These are phyloP conservation scores for Xylaria sp. DNA, from an alignment of 2,329 filamentous ascomycete species.

Conservation along the genomic window DNA sequence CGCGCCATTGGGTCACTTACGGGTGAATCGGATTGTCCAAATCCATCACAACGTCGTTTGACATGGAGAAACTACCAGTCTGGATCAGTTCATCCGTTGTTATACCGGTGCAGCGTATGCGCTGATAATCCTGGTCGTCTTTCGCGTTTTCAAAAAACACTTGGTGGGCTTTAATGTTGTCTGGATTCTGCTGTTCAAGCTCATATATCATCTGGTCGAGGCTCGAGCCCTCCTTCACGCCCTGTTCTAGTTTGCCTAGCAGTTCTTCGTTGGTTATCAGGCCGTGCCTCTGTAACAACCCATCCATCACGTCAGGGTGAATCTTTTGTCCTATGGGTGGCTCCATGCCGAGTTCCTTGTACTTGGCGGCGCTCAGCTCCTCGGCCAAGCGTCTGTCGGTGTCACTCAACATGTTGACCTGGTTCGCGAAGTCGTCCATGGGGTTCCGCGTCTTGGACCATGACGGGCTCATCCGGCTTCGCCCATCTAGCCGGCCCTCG, in stretches of 20 bases:
- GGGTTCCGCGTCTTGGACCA: conserved; percentile 31
- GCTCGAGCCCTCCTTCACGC: neutral
- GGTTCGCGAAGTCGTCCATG: conserved; percentile 26
- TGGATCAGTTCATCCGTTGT: conserved; percentile 40
- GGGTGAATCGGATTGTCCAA: conserved; percentile 28
- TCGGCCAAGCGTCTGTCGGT: conserved; percentile 1
- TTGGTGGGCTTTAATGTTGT: conserved; percentile 16
- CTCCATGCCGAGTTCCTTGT: neutral
- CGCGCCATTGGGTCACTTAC: no score
- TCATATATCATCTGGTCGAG: conserved; percentile 29
- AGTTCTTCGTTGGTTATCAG: conserved; percentile 23
- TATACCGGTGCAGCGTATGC: conserved; percentile 31
- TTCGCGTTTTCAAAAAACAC: conserved; percentile 29
- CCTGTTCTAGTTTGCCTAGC: neutral
- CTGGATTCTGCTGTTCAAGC: neutral
- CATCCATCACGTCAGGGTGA: conserved; percentile 28
- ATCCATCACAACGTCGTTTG: conserved; percentile 24
- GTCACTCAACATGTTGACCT: conserved; percentile 28
- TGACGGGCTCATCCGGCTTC: conserved; percentile 39
- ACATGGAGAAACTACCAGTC: conserved; percentile 27
- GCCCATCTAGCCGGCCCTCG: conserved; percentile 32
- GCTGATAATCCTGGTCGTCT: conserved; percentile 39
- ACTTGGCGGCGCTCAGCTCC: conserved; percentile 2
- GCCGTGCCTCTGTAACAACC: conserved; percentile 6
- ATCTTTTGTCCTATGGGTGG: conserved; percentile 18